A percentile compares a stretch with the other conserved stretches of the same genome.
These are phyloP conservation scores for Macrophomina tecta DNA, from an alignment of 2,329 filamentous ascomycete genomes.

Conservation along the genomic window DNA sequence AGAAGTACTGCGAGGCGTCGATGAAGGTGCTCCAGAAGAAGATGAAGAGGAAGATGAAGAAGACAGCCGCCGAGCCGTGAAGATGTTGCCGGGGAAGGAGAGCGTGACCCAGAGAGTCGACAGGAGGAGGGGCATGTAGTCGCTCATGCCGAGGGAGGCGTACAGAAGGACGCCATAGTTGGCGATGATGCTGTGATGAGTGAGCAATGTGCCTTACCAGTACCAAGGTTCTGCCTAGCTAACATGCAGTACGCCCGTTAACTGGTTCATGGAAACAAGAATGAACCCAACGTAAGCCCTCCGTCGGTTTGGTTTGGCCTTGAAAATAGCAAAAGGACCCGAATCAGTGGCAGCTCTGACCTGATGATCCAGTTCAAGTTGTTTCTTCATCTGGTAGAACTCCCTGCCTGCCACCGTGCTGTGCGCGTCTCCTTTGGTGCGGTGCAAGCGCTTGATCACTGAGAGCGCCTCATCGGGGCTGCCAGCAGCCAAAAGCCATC, in stretches of 20 bases:
- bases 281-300: constrained; percentile 48
- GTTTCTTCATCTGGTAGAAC: constrained; percentile 53
- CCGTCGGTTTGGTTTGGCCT: constrained; percentile 48
- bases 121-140: constrained; percentile 34
- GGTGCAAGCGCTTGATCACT: constrained; percentile 53
- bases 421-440: constrained; percentile 47
- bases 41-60: constrained; percentile 37
- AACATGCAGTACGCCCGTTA: constrained; percentile 36
- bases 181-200: constrained; percentile 30
- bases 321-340: constrained; percentile 49
- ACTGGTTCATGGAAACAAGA: constrained; percentile 50
- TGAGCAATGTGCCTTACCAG: not conserved
- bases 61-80: constrained; percentile 36
- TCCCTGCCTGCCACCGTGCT: constrained; percentile 46
- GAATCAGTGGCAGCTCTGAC: constrained; percentile 37
- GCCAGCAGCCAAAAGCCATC: constrained; percentile 53
- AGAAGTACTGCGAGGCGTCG: constrained; percentile 36
- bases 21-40: constrained; percentile 38
- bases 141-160: constrained; percentile 33
- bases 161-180: constrained; percentile 37
- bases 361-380: constrained; percentile 49
- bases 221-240: not conserved
- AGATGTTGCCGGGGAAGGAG: constrained; percentile 35
- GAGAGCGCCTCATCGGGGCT: constrained; percentile 47
- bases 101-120: constrained; percentile 35